Base-by-base conservation (phyloP, 805 yeast genomes). In the Metschnikowia gelsemii region DNA sequence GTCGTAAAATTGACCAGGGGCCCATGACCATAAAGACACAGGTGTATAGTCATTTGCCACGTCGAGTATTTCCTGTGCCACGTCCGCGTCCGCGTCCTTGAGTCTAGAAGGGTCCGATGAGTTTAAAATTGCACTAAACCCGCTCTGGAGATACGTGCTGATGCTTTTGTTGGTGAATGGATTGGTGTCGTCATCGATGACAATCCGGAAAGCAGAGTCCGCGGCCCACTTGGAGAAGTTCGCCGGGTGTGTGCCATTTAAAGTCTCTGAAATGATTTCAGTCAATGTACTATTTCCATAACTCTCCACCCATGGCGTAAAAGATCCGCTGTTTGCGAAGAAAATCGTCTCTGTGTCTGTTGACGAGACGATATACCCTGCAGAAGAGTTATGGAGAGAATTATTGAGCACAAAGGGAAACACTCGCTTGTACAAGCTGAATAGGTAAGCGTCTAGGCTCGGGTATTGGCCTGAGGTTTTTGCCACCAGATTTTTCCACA, bases 11-110 rank as follows among this genome's bases (percentile, higher is more conserved):
- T 83, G 76, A 8, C 63, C 59, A 0, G 70, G 55, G 0, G 72
- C 75, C 96, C 96, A 89, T 2, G 91, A 75, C 96, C 96, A 89
- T 26, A 75, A 60, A 12, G 65, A 52, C 8, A 44, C 31, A 1
- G 70, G 70, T 1, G 62, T 27, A 37, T 59, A 66, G 17, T 54
- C 25, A 35, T 58, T 46, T 20, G 50, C 31, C 5, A 72, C 52
- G 11, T 25, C 34, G 11, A 43, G 40, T 22, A 38, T 22, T 16
- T 16, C 27, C 21, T 37, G 27, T 19, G 19, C 35, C 12, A 40
- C 31, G 3, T 21, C 27, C n/a, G n/a, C n/a, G n/a, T n/a, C n/a
- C n/a, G n/a, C n/a, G n/a, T n/a, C n/a, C n/a, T n/a, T 17, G 26
- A 40, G 29, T 12, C 27, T 14, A 17, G 12, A 9, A 6, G 16